Conservation (phyloP, 805 yeast genomes). For the Metschnikowia cubensis region DNA sequence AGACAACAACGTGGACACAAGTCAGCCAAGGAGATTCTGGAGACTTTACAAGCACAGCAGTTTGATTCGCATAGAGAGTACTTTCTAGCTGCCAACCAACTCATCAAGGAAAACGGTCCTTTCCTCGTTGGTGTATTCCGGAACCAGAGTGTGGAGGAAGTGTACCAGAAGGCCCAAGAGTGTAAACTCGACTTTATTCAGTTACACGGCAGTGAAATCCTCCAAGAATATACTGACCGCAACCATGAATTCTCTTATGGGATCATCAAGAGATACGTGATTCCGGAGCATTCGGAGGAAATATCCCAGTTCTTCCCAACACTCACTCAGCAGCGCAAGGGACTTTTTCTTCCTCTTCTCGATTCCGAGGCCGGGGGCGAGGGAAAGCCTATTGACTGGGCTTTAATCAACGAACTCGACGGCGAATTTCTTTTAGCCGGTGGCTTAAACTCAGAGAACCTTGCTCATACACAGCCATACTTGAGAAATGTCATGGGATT, state of each 20-base stretch:
- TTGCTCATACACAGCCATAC: conserved; percentile 44
- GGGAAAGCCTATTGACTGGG: conserved; percentile 80
- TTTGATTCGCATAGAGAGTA: conserved; percentile 23
- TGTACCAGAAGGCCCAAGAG: conserved; percentile 40
- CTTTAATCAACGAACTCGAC: conserved; percentile 18
- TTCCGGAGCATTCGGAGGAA: conserved; percentile 48
- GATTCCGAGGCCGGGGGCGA: conserved; percentile 94
- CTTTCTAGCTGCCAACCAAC: conserved; percentile 24
- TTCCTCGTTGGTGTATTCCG: conserved; percentile 85
- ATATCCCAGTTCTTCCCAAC: conserved; percentile 24
- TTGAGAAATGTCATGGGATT: conserved; percentile 73
- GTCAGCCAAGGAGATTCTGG: conserved; percentile 18
- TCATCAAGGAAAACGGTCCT: conserved; percentile 49
- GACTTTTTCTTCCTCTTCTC: conserved; percentile 57
- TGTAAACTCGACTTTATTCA: conserved; percentile 74
- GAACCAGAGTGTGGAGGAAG: conserved; percentile 69
- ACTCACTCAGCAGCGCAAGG: neutral
- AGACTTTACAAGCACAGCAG: conserved; percentile 11
- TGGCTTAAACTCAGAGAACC: conserved; percentile 77
- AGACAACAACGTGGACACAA: conserved; percentile 17
- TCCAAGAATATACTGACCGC: conserved; percentile 51
- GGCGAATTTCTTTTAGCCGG: conserved; percentile 74
- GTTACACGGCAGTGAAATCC: conserved; percentile 65
- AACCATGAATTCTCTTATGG: conserved; percentile 44
- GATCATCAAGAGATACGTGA: conserved; percentile 65